phyloP scores from a whole-genome alignment of 1,284 basidiomycete species.

The Sphagnurus paluster region DNA sequence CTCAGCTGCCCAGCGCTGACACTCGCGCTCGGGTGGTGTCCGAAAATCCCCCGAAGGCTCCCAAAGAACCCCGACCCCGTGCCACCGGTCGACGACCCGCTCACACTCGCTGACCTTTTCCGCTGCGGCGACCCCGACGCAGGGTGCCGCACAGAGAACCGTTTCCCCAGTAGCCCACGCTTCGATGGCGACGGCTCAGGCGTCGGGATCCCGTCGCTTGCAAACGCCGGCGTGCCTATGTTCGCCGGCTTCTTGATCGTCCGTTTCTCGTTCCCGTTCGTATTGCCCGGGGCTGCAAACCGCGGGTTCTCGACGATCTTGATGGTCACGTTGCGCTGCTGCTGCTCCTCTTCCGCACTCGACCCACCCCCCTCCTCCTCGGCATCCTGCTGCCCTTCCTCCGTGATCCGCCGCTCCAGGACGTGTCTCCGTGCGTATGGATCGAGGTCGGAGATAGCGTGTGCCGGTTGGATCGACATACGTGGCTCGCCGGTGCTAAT shows the following conservation, averaged over 20 bases:
- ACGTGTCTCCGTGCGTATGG: conserved; percentile 22
- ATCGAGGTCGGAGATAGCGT: conserved; percentile 50
- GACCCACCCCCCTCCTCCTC: conserved; percentile 25
- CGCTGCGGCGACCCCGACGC: not conserved
- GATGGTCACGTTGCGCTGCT: conserved; percentile 23
- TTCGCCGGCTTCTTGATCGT: not conserved
- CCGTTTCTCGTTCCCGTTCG: too few species aligned
- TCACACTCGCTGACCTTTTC: not conserved
- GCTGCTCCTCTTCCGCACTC: conserved; percentile 13
- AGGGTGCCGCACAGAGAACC: not conserved
- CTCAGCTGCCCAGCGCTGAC: not conserved
- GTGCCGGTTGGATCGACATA: conserved; percentile 53
- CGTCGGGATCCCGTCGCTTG: not conserved
- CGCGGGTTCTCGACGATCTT: conserved; percentile 63
- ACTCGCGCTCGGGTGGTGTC: conserved; percentile 13
- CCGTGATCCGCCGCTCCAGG: conserved; percentile 44
- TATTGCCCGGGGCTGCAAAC: conserved; percentile 39
- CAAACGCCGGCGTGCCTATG: not conserved
- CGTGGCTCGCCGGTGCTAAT: conserved; percentile 26
- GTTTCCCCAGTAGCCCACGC: not conserved
- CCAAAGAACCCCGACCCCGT: conserved; percentile 35
- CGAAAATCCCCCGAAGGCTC: conserved; percentile 40
- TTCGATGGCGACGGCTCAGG: conserved; percentile 1
- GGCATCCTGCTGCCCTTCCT: conserved; percentile 39
- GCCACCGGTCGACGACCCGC: too few species aligned